phyloP scores from a whole-genome alignment of 768 basidiomycete species.

The Clathrus columnatus region DNA sequence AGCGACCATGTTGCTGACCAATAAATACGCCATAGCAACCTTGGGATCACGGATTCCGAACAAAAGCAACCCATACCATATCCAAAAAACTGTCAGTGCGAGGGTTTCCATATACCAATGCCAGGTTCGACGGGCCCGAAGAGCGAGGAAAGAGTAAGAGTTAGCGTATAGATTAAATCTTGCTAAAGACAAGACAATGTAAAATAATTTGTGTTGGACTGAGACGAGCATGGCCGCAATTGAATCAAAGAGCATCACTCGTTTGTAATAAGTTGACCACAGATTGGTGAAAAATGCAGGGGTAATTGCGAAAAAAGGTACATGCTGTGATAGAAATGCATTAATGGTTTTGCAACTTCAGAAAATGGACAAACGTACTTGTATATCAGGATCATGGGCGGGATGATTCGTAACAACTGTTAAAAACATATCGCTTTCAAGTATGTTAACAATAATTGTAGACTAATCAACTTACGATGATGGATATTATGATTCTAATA shows the following conservation, averaged over 20 bases:
- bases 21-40: slow-evolving; percentile 59
- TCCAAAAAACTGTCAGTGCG: slow-evolving; percentile 79
- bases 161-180: slow-evolving; percentile 92
- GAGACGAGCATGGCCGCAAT: slow-evolving; percentile 57
- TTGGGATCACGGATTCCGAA: slow-evolving; percentile 63
- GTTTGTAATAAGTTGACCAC: slow-evolving; percentile 93
- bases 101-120: slow-evolving; percentile 68
- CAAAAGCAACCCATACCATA: slow-evolving; percentile 73
- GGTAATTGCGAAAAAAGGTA: slow-evolving; percentile 93
- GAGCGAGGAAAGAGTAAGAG: slow-evolving; percentile 70
- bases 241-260: slow-evolving; percentile 70
- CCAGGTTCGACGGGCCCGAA: slow-evolving; percentile 62
- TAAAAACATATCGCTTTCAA: slow-evolving; percentile 6
- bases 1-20: slow-evolving; percentile 78
- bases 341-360: neutral
- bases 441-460: neutral
- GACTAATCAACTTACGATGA: slow-evolving; percentile 78
- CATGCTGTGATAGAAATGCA: slow-evolving; percentile 32
- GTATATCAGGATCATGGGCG: slow-evolving; percentile 84
- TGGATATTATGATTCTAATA: slow-evolving; percentile 87
- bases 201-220: slow-evolving; percentile 88
- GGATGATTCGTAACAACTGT: slow-evolving; percentile 96
- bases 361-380: neutral
- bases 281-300: slow-evolving; percentile 77
- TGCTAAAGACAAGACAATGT: slow-evolving; percentile 79